Base-by-base conservation (phyloP, 306 rosid species). In the Cicer yamashitae region DNA sequence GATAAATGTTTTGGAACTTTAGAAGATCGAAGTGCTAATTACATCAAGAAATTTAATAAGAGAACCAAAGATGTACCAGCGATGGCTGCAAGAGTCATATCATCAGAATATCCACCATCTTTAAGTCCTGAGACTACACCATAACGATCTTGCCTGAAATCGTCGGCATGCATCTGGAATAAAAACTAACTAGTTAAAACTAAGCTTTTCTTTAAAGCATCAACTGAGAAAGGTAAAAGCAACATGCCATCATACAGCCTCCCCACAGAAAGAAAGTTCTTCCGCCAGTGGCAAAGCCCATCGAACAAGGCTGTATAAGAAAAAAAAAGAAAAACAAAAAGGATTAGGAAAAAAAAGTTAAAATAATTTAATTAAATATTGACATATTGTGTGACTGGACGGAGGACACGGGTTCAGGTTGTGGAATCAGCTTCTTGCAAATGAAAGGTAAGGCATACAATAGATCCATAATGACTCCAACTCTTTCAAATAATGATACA, bases 201-300 rank as follows among this genome's bases (percentile, higher is more conserved):
- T 12, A 77, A 71, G 61, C n/a, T 75, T 20, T 65, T 81, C 70
- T 64, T 34, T 77, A 67, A 81, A 63, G 64, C 74, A 72, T 25
- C 51, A 47, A 73, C 18, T 34, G 38, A 13, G 12, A 77, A 84
- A 14, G 74, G 76, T 22, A 37, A 82, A 61, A 78, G 80, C 65
- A 73, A 90, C 92, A 86, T 86, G 81, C 98, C 98, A 94, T 94
- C 96, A 93, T 91, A 90, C 98, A 93, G 68, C 98, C 98, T 86
- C 98, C 98, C 98, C 98, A 93, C 37, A 93, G 85, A 87, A 93
- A 93, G 80, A 91, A 93, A 53, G 98, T 93, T 88, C 83, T 91
- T 75, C 98, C 98, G 67, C 98, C 98, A 59, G 98, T 94, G 54
- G 98, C 98, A 86, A 94, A 94, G 76, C 98, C 97, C 98, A 91